Percentiles rank a stretch among this genome's conserved stretches.
Conservation (phyloP, 73 alveolate genomes). For the Tetrahymena thermophila region DNA sequence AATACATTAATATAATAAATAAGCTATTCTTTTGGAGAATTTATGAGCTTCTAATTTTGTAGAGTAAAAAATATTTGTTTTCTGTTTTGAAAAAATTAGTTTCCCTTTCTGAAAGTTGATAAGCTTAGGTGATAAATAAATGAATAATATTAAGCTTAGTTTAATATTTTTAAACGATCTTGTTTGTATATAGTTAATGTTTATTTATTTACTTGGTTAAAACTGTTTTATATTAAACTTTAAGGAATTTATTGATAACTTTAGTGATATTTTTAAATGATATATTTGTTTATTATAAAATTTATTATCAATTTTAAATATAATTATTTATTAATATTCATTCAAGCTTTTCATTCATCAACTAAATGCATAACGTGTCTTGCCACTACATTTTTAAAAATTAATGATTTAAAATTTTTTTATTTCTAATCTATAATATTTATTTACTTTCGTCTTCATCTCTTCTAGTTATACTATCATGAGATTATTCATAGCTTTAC, state of each 20-base stretch:
- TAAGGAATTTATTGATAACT: not conserved
- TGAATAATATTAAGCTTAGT: not conserved
- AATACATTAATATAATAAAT: too few species aligned
- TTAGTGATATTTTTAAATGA: not conserved
- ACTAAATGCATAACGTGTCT: not conserved
- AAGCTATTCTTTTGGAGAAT: not conserved
- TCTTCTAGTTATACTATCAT: not conserved
- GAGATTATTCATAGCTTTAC: not conserved
- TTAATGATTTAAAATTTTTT: not conserved
- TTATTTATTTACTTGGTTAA: not conserved
- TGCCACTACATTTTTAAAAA: not conserved
- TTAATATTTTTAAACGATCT: too few species aligned
- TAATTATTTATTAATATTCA: not conserved
- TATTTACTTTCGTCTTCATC: not conserved
- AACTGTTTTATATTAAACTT: not conserved
- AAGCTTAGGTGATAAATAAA: not conserved
- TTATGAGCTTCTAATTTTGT: not conserved
- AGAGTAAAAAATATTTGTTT: not conserved
- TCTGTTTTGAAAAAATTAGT: too few species aligned
- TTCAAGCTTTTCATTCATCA: not conserved
- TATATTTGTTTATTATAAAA: not conserved
- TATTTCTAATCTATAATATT: not conserved
- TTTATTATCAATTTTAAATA: not conserved
- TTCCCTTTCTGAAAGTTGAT: not conserved
- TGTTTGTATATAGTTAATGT: not conserved